These are phyloP conservation scores for Coniochaeta sp. DNA, from an alignment of 2,329 filamentous ascomycete species.

Conservation along the genomic window DNA sequence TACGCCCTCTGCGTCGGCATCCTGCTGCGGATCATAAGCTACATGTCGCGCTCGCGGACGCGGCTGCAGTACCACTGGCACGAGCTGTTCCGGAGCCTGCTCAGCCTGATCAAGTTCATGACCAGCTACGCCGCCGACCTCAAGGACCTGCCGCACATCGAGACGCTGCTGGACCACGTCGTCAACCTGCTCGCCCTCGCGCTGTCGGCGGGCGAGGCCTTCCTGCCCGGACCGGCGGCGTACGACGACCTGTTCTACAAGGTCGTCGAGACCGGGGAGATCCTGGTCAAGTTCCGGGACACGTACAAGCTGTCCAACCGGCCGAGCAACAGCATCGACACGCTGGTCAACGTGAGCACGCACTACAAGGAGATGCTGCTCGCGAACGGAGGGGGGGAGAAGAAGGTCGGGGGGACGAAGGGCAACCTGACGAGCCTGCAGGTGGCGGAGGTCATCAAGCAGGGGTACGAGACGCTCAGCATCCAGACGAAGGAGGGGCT, in stretches of 20 bases:
- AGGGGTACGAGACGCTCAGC: slow-evolving; percentile 90
- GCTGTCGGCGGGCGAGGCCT: slow-evolving; percentile 80
- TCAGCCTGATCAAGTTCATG: slow-evolving; percentile 84
- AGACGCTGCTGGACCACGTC: slow-evolving; percentile 66
- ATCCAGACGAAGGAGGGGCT: slow-evolving; percentile 84
- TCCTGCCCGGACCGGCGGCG: slow-evolving; percentile 76
- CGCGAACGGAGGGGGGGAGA: slow-evolving; percentile 42
- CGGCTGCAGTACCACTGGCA: slow-evolving; percentile 90
- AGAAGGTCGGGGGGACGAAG: slow-evolving; percentile 27
- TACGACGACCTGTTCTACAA: slow-evolving; percentile 99
- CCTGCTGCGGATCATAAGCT: slow-evolving; percentile 73
- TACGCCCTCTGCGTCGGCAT: slow-evolving; percentile 80
- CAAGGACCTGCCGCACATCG: slow-evolving; percentile 59
- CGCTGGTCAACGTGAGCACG: slow-evolving; percentile 70
- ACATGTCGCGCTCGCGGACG: slow-evolving; percentile 74
- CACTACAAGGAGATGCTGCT: slow-evolving; percentile 88
- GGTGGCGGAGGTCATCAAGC: slow-evolving; percentile 87
- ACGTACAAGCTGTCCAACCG: slow-evolving; percentile 58
- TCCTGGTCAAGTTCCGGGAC: slow-evolving; percentile 73
- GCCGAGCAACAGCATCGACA: slow-evolving; percentile 68
- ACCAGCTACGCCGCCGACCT: slow-evolving; percentile 80
- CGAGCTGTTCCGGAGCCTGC: slow-evolving; percentile 83
- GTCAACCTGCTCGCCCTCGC: slow-evolving; percentile 79
- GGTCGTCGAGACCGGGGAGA: slow-evolving; percentile 83
- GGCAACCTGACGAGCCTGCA: slow-evolving; percentile 74